Evolutionary conservation across 1,284 basidiomycete genomes (phyloP), one percentile per base, ranked within the genome.

Genomic region (Salmacisia buchloeana): DNA sequence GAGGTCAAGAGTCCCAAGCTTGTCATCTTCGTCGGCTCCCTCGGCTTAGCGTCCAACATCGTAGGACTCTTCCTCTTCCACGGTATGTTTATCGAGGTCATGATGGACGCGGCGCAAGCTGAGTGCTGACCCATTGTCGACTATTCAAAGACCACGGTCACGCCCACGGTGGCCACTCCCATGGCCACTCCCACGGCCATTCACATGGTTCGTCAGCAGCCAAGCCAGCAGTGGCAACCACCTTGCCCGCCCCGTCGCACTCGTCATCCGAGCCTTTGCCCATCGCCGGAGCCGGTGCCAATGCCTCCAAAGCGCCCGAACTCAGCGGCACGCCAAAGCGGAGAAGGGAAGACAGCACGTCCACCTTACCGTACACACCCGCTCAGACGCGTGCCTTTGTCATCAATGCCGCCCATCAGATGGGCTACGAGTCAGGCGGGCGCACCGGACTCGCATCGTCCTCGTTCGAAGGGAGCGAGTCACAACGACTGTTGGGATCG

Each of bases 51-150:
- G 0, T 94, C 92, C 39, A 99, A 99, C 77, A 85, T 98, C 38
- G 85, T 97, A 58, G 94, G 96, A 18, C 82, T 99, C 29, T 89
- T 94, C 82, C 83, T 98, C 63, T 98, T 98, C 85, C 93, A 96
- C 78, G 94, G 69, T 39, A 18, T 58, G 46, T 52, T n/a, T n/a
- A n/a, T n/a, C n/a, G n/a, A n/a, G n/a, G n/a, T n/a, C n/a, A n/a
- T n/a, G n/a, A n/a, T n/a, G n/a, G n/a, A n/a, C n/a, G n/a, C n/a
- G n/a, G n/a, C n/a, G n/a, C n/a, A n/a, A n/a, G n/a, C n/a, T n/a
- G n/a, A n/a, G n/a, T n/a, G n/a, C n/a, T n/a, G n/a, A n/a, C n/a
- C n/a, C n/a, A n/a, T n/a, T n/a, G n/a, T n/a, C n/a, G n/a, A n/a
- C 23, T 46, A 6, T 9, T 27, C 29, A 18, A 21, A 52, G 46